phyloP scores from a whole-genome alignment of 306 rosid species.

The Rosa lucieae region DNA sequence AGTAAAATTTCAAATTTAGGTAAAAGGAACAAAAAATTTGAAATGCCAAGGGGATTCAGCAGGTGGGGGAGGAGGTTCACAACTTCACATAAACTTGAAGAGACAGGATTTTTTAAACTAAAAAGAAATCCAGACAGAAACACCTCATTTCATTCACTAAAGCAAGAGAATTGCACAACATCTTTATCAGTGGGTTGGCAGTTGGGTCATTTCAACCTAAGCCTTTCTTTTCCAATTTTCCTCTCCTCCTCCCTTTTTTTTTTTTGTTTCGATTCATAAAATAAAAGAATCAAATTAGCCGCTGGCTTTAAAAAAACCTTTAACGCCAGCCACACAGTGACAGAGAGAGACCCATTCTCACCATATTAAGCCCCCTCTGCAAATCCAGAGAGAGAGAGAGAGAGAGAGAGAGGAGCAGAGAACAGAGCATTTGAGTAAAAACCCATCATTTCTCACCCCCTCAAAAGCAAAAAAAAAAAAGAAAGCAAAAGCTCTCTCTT shows the following conservation, averaged over 20 bases:
- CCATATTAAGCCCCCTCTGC: conserved; percentile 14
- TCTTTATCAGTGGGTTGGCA: conserved; percentile 63
- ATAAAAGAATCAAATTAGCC: conserved; percentile 22
- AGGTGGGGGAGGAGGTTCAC: neutral
- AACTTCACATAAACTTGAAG: conserved; percentile 2
- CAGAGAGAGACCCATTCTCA: neutral
- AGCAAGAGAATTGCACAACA: conserved; percentile 27
- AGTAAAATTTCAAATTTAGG: neutral
- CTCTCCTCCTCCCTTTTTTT: neutral
- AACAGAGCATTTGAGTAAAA: conserved; percentile 53
- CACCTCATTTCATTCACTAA: conserved; percentile 38
- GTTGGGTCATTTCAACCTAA: conserved; percentile 49
- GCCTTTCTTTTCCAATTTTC: conserved; percentile 23
- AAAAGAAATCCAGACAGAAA: conserved; percentile 16
- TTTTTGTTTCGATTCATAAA: neutral
- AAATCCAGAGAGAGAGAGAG: conserved; percentile 25
- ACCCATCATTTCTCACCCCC: conserved; percentile 11
- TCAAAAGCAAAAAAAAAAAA: conserved; percentile 6
- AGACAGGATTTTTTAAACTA: neutral
- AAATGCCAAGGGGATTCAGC: neutral
- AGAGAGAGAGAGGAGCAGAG: conserved; percentile 27
- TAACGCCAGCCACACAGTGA: conserved; percentile 5
- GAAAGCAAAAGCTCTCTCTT: neutral
- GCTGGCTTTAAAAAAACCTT: conserved; percentile 31
- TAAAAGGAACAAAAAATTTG: neutral